Percentiles rank a stretch among this genome's conserved stretches.
Conservation (phyloP, 2,329 filamentous ascomycete species). For the Paraphoma chrysanthemicola region DNA sequence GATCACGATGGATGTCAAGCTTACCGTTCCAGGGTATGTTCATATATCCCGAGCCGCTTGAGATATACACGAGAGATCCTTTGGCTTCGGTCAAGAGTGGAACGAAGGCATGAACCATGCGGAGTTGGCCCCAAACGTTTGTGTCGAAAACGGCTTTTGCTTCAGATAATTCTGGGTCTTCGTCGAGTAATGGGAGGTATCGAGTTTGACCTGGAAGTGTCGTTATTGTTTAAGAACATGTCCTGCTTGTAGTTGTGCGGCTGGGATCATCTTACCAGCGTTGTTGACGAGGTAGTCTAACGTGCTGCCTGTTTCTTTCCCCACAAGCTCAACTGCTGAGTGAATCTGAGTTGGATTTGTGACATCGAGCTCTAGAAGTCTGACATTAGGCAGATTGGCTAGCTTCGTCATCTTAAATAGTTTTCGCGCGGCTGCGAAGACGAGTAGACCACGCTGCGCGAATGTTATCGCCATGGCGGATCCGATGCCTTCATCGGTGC, state of each 20-base stretch:
- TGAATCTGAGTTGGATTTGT: conserved; percentile 4
- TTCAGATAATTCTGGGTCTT: conserved; percentile 7
- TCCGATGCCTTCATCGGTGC: conserved; percentile 50
- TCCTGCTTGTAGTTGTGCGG: too few relatives aligned
- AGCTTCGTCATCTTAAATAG: conserved; percentile 1
- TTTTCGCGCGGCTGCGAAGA: conserved; percentile 53
- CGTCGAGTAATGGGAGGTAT: conserved; percentile 43
- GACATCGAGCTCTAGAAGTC: conserved; percentile 10
- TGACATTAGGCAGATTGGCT: background rate
- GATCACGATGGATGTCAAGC: too few relatives aligned
- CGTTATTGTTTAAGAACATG: too few relatives aligned
- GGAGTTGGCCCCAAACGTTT: conserved; percentile 51
- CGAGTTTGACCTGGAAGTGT: conserved; percentile 18
- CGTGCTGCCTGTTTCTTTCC: conserved; percentile 8
- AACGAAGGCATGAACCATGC: conserved; percentile 49
- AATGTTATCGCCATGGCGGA: conserved; percentile 48
- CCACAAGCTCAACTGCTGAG: conserved; percentile 6
- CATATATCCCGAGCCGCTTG: conserved; percentile 1
- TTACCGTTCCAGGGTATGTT: conserved; percentile 1
- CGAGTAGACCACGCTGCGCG: conserved; percentile 43
- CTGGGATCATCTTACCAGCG: conserved; percentile 30
- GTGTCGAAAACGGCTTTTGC: conserved; percentile 29
- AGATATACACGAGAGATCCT: conserved; percentile 18
- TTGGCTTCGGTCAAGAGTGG: conserved; percentile 19
- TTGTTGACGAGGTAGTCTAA: conserved; percentile 51